A percentile compares a stretch with the other conserved stretches of the same genome.
These are phyloP conservation scores for Fragilaria radians DNA, from an alignment of 108 stramenopile species.

Conservation along the genomic window DNA sequence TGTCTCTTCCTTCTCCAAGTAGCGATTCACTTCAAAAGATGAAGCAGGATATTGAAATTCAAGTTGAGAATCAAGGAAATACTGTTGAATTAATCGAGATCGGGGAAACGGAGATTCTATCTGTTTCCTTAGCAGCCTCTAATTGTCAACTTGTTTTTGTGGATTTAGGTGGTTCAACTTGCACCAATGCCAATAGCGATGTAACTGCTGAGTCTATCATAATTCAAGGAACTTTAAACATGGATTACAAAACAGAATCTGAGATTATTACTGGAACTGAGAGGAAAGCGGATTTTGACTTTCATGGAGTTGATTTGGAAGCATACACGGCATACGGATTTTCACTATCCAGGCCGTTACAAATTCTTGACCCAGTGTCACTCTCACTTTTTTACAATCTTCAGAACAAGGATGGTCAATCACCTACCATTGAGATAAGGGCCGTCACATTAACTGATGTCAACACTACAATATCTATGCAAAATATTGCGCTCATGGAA, in stretches of 20 bases:
- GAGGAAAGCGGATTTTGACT: constrained; percentile 22
- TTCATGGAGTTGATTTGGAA: constrained; percentile 63
- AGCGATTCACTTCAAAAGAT: background rate
- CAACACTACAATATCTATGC: constrained; percentile 68
- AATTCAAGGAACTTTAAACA: constrained; percentile 55
- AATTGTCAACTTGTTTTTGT: background rate
- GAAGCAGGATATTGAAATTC: background rate
- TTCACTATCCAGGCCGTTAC: constrained; percentile 56
- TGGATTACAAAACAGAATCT: constrained; percentile 10
- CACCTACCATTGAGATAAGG: constrained; percentile 42
- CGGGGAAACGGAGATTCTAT: background rate
- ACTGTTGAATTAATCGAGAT: background rate
- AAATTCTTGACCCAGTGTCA: constrained; percentile 66
- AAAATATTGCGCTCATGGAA: constrained; percentile 68
- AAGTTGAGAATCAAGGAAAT: background rate
- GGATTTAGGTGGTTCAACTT: background rate
- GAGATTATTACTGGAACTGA: constrained; percentile 22
- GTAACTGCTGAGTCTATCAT: constrained; percentile 60
- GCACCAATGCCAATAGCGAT: background rate
- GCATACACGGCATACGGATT: constrained; percentile 73
- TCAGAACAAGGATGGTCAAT: constrained; percentile 9
- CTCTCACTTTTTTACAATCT: constrained; percentile 51
- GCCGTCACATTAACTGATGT: constrained; percentile 56
- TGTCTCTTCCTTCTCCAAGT: constrained; percentile 2
- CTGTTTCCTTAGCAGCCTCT: background rate